Evolutionary conservation across 495 filamentous ascomycete species (phyloP).

Genomic region (Halenospora varia): DNA sequence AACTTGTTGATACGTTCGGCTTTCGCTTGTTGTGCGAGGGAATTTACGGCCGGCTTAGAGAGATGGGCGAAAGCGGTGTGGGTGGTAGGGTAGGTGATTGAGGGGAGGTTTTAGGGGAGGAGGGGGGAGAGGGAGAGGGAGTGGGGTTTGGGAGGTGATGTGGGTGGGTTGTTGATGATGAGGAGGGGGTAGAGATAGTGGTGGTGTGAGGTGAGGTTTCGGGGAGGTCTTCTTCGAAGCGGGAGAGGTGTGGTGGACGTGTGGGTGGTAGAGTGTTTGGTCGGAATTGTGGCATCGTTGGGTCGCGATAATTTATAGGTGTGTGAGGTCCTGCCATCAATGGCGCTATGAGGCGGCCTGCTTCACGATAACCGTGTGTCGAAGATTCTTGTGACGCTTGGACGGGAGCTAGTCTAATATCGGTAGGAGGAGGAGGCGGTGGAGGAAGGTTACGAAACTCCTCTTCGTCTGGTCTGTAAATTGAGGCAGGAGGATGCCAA

Average conservation of each 20-base stretch:
- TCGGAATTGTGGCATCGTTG: conserved; percentile 68
- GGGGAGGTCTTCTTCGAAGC: conserved; percentile 3
- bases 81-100: background rate
- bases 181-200: no score
- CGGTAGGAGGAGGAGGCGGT: no score
- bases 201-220: conserved; percentile 12
- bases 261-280: conserved; percentile 36
- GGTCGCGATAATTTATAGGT: conserved; percentile 45
- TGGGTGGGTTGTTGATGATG: no score
- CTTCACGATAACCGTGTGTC: background rate
- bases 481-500: no score
- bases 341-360: background rate
- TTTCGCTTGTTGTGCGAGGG: no score
- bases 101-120: background rate
- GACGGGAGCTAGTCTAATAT: no score
- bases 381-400: no score
- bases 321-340: background rate
- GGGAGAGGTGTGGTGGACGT: background rate
- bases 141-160: no score
- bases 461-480: no score
- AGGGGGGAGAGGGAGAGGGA: no score
- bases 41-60: conserved; percentile 23
- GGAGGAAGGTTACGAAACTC: no score
- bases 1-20: no score
- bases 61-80: conserved; percentile 9